These are phyloP conservation scores for Helicocarpus griseus DNA, from an alignment of 2,329 filamentous ascomycete genomes.

Conservation along the genomic window DNA sequence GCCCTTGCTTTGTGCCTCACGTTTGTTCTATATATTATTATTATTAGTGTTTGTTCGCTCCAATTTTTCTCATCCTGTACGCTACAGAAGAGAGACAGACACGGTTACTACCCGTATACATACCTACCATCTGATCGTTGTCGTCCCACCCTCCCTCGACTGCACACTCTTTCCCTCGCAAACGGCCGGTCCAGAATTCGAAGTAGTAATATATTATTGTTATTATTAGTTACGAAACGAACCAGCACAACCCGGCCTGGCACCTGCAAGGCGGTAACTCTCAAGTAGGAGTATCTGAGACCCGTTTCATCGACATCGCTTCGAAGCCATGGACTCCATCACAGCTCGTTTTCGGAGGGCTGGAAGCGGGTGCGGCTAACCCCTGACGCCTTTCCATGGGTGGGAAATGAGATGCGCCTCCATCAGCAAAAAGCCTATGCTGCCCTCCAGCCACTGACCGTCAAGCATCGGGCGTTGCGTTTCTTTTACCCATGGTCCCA, in stretches of 20 bases:
- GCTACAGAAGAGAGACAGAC: no score
- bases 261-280: not conserved
- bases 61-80: no score
- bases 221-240: not conserved
- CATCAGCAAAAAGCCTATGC: not conserved
- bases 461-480: not conserved
- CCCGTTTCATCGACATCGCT: not conserved
- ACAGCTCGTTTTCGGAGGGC: not conserved
- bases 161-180: no score
- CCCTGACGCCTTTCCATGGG: constrained; percentile 7
- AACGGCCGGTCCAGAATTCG: not conserved
- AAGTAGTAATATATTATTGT: not conserved
- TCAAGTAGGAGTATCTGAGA: not conserved
- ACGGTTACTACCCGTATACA: no score
- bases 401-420: constrained; percentile 16
- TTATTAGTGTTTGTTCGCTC: no score
- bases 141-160: no score
- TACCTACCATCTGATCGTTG: no score
- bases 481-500: not conserved
- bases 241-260: not conserved
- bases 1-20: no score
- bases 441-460: not conserved
- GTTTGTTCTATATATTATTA: no score
- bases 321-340: not conserved
- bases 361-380: constrained; percentile 1